These are phyloP conservation scores for Amesomyces nigricolor DNA, from an alignment of 2,329 filamentous ascomycete genomes.

Conservation along the genomic window DNA sequence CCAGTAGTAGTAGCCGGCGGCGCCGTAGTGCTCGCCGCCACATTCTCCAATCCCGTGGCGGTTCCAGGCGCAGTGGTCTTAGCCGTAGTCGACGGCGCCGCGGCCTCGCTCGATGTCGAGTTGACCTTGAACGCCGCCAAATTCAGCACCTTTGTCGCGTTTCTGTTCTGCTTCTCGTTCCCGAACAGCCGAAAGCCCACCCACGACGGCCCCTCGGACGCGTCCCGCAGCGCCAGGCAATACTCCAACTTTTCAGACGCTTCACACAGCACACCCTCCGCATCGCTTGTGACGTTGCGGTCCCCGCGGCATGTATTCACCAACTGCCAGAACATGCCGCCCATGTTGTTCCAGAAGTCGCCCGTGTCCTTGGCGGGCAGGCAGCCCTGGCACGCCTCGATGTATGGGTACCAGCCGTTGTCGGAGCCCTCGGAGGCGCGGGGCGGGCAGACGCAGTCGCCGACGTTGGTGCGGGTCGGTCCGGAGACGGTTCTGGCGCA, in stretches of 20 bases:
- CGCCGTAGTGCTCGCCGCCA: not conserved
- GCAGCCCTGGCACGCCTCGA: conserved; percentile 4
- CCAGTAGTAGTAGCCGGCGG: not conserved
- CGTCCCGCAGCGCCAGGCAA: conserved; percentile 1
- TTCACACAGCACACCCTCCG: not conserved
- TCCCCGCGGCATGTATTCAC: not conserved
- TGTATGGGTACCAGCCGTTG: conserved; percentile 8
- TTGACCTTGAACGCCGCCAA: not conserved
- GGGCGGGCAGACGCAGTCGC: not conserved
- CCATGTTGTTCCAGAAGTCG: conserved; percentile 7
- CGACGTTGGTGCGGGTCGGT: not conserved
- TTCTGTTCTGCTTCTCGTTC: not conserved
- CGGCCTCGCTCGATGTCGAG: not conserved
- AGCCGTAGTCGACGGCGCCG: not conserved
- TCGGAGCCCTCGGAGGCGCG: not conserved
- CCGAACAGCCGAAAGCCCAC: not conserved
- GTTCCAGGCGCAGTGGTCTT: not conserved
- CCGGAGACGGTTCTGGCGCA: not conserved
- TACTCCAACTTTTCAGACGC: not conserved
- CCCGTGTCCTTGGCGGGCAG: not conserved
- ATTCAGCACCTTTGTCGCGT: not conserved
- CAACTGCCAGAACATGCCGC: not conserved
- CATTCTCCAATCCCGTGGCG: not conserved
- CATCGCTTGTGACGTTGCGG: conserved; percentile 5
- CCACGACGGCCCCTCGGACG: not conserved